Conservation (phyloP, 176 grass and related monocot species). For the Juncus effusus region DNA sequence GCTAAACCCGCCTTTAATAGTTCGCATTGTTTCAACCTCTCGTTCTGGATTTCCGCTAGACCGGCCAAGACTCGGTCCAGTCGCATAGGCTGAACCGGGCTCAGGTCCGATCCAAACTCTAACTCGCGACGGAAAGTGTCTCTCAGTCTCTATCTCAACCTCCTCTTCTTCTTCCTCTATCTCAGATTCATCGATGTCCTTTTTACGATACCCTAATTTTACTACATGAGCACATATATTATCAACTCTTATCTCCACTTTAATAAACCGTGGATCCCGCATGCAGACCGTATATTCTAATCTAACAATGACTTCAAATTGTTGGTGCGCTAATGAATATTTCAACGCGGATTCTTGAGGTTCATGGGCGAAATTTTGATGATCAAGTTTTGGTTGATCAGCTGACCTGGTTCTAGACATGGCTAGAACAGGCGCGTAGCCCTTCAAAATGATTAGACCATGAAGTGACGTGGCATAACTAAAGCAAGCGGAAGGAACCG, state of each 20-base stretch:
- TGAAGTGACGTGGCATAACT: slow-evolving; percentile 48
- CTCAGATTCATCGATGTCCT: slow-evolving; percentile 14
- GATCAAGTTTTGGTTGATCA: slow-evolving; percentile 9
- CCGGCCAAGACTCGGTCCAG: slow-evolving; percentile 73
- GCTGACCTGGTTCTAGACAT: slow-evolving; percentile 29
- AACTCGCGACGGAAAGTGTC: slow-evolving; percentile 70
- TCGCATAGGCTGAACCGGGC: slow-evolving; percentile 59
- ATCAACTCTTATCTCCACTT: slow-evolving; percentile 49
- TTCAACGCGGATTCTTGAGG: slow-evolving; percentile 59
- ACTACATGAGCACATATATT: slow-evolving; percentile 64
- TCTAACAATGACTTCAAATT: slow-evolving; percentile 57
- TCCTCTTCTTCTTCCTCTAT: slow-evolving; percentile 12
- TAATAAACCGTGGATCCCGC: slow-evolving; percentile 42
- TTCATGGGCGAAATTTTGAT: slow-evolving; percentile 26
- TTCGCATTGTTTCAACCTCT: slow-evolving; percentile 65
- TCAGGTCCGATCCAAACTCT: slow-evolving; percentile 70
- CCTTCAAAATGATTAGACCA: slow-evolving; percentile 57
- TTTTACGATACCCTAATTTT: slow-evolving; percentile 48
- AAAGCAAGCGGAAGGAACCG: slow-evolving; percentile 39
- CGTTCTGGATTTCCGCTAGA: slow-evolving; percentile 76
- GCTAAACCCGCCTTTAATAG: slow-evolving; percentile 51
- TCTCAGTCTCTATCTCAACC: slow-evolving; percentile 42
- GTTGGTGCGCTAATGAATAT: slow-evolving; percentile 67
- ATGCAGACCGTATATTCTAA: slow-evolving; percentile 52
- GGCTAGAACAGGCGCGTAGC: slow-evolving; percentile 68